Base-by-base conservation (phyloP, 495 filamentous ascomycete species). In the Sphaerosporella brunnea region DNA sequence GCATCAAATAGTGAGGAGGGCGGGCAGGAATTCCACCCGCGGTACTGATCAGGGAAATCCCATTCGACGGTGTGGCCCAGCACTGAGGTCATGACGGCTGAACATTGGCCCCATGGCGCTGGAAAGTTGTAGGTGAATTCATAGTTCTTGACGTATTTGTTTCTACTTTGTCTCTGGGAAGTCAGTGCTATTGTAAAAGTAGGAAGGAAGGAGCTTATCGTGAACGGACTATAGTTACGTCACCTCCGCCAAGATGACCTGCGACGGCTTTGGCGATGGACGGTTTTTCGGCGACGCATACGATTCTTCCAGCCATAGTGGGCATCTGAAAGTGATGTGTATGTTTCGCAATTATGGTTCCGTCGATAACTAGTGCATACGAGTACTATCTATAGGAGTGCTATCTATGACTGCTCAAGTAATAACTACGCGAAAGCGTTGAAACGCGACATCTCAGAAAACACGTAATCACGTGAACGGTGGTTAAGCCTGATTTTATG, bases 241-340 rank as follows among this genome's bases (percentile, higher is more conserved):
- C 63, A 39, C 84, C 82, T 44, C 84, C 85, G 18, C 80, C 79
- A 40, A 97, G 70, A 66, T 95, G 88, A 42, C 76, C 73, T 25
- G 90, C 80, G 42, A 97, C 92, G 36, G 90, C 84, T 64, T 85
- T 93, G 43, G 90, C 81, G 48, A 97, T 96, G 26, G 87, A 87
- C 45, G 86, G 86, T 66, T 97, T 97, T 61, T 97, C 90, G 47
- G 90, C 90, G 53, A 97, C 86, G 60, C 92, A 96, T 21, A 97
- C 71, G 53, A 74, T 70, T 62, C 70, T 59, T 24, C 39, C 25
- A 1, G 53, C 53, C 54, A 52, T 52, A 34, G 35, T 43, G 28
- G 28, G 13, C n/a, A n/a, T n/a, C n/a, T n/a, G n/a, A n/a, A n/a
- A n/a, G n/a, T n/a, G n/a, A n/a, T n/a, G n/a, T n/a, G n/a, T n/a